Conservation (phyloP, 2,329 filamentous ascomycete genomes). For the Curvularia eragrostidis region DNA sequence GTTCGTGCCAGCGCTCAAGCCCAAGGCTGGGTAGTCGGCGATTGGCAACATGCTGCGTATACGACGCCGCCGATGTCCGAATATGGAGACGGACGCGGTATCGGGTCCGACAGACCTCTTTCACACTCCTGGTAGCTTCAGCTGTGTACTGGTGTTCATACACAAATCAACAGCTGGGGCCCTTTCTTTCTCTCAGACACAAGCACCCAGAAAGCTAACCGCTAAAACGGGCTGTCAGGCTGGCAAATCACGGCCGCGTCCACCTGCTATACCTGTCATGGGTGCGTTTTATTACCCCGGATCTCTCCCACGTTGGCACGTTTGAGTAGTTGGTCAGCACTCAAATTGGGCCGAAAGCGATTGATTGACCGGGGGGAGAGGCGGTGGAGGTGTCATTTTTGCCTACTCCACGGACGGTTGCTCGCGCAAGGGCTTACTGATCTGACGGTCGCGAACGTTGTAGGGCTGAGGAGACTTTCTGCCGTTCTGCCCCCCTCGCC, state of each 20-base stretch:
- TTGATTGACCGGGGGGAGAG: conserved; percentile 3
- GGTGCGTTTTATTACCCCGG: conserved; percentile 21
- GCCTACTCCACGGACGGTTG: conserved; percentile 27
- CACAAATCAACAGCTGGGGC: neutral
- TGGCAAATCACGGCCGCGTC: neutral
- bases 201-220: neutral
- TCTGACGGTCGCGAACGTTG: conserved; percentile 21
- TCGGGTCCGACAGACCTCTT: conserved; percentile 3
- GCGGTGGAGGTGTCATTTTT: neutral
- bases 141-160: neutral
- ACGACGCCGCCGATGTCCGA: conserved; percentile 1
- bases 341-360: conserved; percentile 27
- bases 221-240: neutral
- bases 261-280: neutral
- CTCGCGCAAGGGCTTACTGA: conserved; percentile 39
- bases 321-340: conserved; percentile 28
- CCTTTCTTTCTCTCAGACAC: neutral
- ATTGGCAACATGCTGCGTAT: conserved; percentile 6
- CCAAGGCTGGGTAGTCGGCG: conserved; percentile 9
- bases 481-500: neutral
- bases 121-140: neutral
- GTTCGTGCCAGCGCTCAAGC: conserved; percentile 15
- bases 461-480: conserved; percentile 7
- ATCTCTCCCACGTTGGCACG: conserved; percentile 18
- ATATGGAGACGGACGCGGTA: neutral